Evolutionary conservation across 371 early-diverging fungal genomes (phyloP), one percentile per base, ranked within the genome.

Genomic region (Mucor velutinosus): DNA sequence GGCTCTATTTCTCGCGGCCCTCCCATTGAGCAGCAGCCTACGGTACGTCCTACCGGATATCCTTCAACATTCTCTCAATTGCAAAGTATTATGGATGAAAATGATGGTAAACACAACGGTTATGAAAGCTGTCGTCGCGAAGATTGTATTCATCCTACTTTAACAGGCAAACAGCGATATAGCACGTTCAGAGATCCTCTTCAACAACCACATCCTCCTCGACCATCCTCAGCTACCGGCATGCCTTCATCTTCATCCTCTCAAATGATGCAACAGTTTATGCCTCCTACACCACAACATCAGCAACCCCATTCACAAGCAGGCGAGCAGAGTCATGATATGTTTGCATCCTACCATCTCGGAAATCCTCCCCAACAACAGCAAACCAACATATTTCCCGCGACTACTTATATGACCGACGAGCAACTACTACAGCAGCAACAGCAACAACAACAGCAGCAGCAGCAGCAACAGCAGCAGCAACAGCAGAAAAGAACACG

Each of bases 391-490:
- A 33, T 45, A 2, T 68, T 68, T 35, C 39, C 62, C 27, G 4
- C 21, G 4, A 27, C 58, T 33, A 25, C 51, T 25, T 65, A 65
- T 33, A 47, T 67, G 3, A 58, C 53, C 21, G 32, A 58, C 39
- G 64, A 69, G 10, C 64, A 63, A 41, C 7, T 64, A 21, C 19
- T 65, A 35, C 59, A 66, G 17, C 66, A 60, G 4, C 60, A 57
- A 21, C 45, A 65, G n/a, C 58, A 45, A 30, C 39, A 58, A 0
- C 58, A 60, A 29, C 70, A 64, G 10, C 64, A 58, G 14, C 29
- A 41, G 5, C 62, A 62, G 51, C 58, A 65, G 17, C 72, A 71
- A 11, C 66, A 61, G 51, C 58, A 65, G 17, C 72, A 71, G 8
- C 66, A 61, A 12, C 25, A 37, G 8, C 62, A 62, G 51, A 56